Evolutionary conservation across 371 early-diverging fungal species (phyloP), one percentile per base, ranked within the genome.

Genomic region (Gilbertella persicaria): DNA sequence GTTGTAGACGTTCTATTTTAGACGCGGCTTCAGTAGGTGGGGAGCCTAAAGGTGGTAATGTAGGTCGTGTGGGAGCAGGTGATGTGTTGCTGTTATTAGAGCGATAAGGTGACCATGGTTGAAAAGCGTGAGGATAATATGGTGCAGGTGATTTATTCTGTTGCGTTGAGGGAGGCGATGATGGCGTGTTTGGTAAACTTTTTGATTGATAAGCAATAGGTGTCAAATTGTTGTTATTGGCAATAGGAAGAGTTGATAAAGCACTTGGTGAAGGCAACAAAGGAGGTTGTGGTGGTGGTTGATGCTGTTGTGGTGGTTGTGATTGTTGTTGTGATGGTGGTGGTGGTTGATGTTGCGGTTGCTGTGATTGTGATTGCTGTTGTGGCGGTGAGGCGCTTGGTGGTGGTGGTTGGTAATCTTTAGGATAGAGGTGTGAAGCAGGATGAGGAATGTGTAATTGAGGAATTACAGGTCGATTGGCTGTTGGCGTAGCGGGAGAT

Each of bases 221-320:
- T 0, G 43, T 54, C 2, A 67, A 23, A n/a, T 52, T 52, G 13
- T 48, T 56, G 23, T 42, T 39, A 44, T 55, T 50, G 6, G 60
- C 21, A 19, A 49, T 46, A 13, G 63, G 62, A 43, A 67, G 45
- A 26, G 50, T 54, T n/a, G 65, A 60, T 24, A 60, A 25, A 16
- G 63, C 60, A 37, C 54, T 59, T 25, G 67, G 67, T 10, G 67
- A 67, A 49, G 66, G 66, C 16, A 66, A 35, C 30, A 54, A 16
- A 49, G 55, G 60, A 8, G 35, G 33, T 10, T 4, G 5, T 7
- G 51, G 13, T 17, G 35, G 14, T n/a, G 29, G 38, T n/a, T 26
- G 19, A 21, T 17, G 16, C 14, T 38, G 39, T 30, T 33, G 43
- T 17, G 56, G 60, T 38, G 65, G 47, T 25, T n/a, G n/a, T 23